phyloP scores from a whole-genome alignment of 345 rosid species.

The Angophora floribunda region DNA sequence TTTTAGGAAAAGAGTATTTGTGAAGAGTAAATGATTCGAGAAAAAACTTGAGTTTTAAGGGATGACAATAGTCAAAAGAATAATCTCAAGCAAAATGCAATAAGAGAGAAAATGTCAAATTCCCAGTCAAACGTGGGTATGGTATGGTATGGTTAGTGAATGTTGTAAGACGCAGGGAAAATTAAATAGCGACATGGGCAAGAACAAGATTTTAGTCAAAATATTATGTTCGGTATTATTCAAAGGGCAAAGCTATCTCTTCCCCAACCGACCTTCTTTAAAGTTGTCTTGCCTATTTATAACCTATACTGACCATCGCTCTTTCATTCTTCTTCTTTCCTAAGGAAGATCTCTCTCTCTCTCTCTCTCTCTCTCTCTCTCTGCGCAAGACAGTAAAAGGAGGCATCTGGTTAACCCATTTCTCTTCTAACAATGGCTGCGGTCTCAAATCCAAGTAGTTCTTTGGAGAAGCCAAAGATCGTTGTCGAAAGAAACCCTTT shows the following conservation, averaged over 20 bases:
- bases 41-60: not conserved
- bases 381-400: not conserved
- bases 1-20: not conserved
- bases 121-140: not conserved
- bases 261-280: not conserved
- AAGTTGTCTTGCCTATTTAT: not conserved
- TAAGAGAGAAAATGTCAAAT: not conserved
- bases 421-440: slow-evolving; percentile 1
- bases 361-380: not conserved
- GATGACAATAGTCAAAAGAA: not conserved
- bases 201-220: not conserved
- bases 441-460: not conserved
- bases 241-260: not conserved
- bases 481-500: slow-evolving; percentile 66
- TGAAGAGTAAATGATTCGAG: not conserved
- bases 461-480: slow-evolving; percentile 38
- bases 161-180: not conserved
- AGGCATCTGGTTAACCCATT: not conserved
- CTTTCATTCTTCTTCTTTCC: not conserved
- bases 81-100: not conserved
- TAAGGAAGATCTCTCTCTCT: not conserved
- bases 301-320: not conserved
- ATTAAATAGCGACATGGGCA: not conserved
- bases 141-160: not conserved
- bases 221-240: not conserved